Evolutionary conservation across 1,139 yeast species (phyloP).

Genomic region (Scheffersomyces titani): DNA sequence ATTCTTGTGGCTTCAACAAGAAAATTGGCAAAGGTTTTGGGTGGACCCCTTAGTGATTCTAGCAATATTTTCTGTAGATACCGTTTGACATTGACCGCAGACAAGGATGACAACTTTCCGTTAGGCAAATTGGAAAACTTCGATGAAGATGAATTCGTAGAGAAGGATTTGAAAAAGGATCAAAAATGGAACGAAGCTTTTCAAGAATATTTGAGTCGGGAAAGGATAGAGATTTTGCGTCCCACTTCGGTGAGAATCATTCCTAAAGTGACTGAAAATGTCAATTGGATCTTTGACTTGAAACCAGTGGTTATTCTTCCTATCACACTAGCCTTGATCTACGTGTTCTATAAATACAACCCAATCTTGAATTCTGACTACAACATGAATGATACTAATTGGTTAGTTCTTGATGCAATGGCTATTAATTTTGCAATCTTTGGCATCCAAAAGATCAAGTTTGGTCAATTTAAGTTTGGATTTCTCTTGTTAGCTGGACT

Average conservation of each 20-base stretch:
- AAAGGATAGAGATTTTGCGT: conserved; percentile 16
- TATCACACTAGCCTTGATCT: conserved; percentile 16
- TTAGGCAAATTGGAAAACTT: conserved; percentile 21
- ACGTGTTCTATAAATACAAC: conserved; percentile 22
- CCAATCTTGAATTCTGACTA: conserved; percentile 17
- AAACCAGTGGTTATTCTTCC: conserved; percentile 29
- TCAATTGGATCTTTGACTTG: conserved; percentile 34
- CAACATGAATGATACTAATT: conserved; percentile 16
- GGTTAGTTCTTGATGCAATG: conserved; percentile 34
- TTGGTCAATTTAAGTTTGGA: conserved; percentile 47
- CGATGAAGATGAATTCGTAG: conserved; percentile 9
- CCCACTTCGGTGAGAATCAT: conserved; percentile 17
- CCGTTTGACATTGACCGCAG: conserved; percentile 19
- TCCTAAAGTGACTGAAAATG: conserved; percentile 15
- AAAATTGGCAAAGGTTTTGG: conserved; percentile 15
- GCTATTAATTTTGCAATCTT: conserved; percentile 37
- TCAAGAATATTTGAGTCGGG: conserved; percentile 13
- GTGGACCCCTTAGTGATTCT: conserved; percentile 14
- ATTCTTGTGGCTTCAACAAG: conserved; percentile 21
- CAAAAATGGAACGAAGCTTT: conserved; percentile 15
- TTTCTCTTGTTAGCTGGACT: conserved; percentile 46
- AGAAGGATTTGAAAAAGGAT: conserved; percentile 11
- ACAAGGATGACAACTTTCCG: conserved; percentile 21
- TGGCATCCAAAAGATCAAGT: conserved; percentile 29
- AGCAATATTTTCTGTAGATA: conserved; percentile 18